phyloP scores from a whole-genome alignment of 441 rosid genomes.

The Pelargonium hybrid region DNA sequence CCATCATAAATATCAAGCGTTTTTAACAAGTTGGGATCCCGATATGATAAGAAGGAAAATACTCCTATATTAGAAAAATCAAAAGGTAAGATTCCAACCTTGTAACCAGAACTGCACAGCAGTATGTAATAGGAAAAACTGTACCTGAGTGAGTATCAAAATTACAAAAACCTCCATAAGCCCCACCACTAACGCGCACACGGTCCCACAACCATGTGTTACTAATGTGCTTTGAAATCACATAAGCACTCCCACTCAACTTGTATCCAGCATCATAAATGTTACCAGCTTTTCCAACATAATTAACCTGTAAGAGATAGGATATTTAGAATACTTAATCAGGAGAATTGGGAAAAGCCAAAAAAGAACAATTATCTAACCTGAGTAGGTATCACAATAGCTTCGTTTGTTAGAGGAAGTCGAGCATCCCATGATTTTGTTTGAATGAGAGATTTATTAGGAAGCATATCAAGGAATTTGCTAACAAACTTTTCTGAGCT shows the following conservation, averaged over 20 bases:
- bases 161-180: constrained; percentile 91
- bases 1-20: constrained; percentile 74
- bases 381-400: constrained; percentile 90
- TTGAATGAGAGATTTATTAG: constrained; percentile 37
- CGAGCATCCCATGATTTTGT: constrained; percentile 43
- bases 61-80: constrained; percentile 43
- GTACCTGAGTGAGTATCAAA: constrained; percentile 90
- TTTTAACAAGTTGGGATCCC: constrained; percentile 87
- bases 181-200: constrained; percentile 92
- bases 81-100: constrained; percentile 11
- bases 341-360: not conserved
- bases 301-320: constrained; percentile 57
- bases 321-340: constrained; percentile 4
- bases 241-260: constrained; percentile 81
- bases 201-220: constrained; percentile 98
- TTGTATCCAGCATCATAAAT: constrained; percentile 60
- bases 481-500: constrained; percentile 45
- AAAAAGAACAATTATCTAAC: constrained; percentile 23
- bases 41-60: constrained; percentile 80
- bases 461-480: constrained; percentile 82
- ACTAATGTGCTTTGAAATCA: constrained; percentile 77
- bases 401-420: constrained; percentile 65
- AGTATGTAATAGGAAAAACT: not conserved
- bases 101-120: not conserved
- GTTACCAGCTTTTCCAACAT: constrained; percentile 90